Conservation (phyloP, 345 rosid species). For the Citrus sp. region DNA sequence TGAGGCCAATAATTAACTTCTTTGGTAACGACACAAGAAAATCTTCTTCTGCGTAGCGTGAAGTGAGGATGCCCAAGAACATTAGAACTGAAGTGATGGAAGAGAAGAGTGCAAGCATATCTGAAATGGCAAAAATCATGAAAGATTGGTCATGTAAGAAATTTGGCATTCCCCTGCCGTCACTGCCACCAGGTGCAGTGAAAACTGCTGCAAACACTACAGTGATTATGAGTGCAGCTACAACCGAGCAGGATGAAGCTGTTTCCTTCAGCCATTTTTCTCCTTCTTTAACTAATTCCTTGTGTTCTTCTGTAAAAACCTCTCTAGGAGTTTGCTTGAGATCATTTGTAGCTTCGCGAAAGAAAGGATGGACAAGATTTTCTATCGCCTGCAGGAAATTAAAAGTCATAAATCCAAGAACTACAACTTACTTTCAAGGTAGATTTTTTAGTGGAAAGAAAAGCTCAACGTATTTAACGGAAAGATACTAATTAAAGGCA, state of each 20-base stretch:
- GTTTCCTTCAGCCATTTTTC: constrained; percentile 1
- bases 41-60: constrained; percentile 6
- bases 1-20: neutral
- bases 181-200: neutral
- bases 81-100: neutral
- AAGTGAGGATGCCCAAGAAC: constrained; percentile 14
- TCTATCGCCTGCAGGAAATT: neutral
- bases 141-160: neutral
- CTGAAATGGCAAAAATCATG: neutral
- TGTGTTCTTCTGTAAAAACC: neutral
- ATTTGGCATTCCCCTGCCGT: neutral
- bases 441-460: too few relatives aligned
- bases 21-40: neutral
- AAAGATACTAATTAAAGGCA: too few relatives aligned
- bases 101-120: constrained; percentile 8
- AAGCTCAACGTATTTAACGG: too few relatives aligned
- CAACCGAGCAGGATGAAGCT: neutral
- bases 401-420: too few relatives aligned
- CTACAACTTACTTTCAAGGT: too few relatives aligned
- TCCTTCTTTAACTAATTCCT: neutral
- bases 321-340: neutral
- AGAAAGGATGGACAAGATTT: neutral
- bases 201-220: neutral
- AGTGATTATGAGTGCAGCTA: neutral
- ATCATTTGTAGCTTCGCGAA: neutral